Conservation (phyloP, 2,329 filamentous ascomycete species). For the Orbilia blumenaviensis region DNA sequence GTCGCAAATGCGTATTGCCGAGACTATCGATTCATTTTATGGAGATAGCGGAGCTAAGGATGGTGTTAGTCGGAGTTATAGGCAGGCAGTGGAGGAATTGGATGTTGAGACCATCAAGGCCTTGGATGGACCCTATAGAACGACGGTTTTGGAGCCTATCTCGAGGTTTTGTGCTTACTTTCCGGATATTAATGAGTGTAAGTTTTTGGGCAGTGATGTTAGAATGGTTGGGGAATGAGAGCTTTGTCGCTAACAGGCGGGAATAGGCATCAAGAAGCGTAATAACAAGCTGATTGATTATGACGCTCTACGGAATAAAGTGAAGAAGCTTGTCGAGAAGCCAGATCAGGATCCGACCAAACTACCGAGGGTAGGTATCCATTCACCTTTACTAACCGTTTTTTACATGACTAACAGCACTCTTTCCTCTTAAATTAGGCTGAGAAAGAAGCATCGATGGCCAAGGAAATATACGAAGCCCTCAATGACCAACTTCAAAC, state of each 20-base stretch:
- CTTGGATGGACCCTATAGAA: constrained; percentile 92
- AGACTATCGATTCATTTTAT: constrained; percentile 99
- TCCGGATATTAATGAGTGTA: constrained; percentile 97
- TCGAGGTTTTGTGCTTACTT: constrained; percentile 97
- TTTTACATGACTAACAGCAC: not conserved
- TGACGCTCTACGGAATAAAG: constrained; percentile 91
- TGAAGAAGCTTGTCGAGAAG: constrained; percentile 97
- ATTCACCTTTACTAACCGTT: not conserved
- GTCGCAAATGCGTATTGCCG: constrained; percentile 98
- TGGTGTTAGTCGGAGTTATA: constrained; percentile 95
- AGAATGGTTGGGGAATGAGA: not conserved
- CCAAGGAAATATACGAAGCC: constrained; percentile 91
- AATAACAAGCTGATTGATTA: constrained; percentile 99
- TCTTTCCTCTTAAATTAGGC: constrained; percentile 62
- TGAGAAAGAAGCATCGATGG: constrained; percentile 96
- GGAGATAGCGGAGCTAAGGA: constrained; percentile 94
- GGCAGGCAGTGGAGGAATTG: constrained; percentile 96
- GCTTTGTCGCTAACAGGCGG: not conserved
- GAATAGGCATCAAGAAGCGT: constrained; percentile 88
- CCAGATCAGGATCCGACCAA: constrained; percentile 98
- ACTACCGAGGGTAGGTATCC: constrained; percentile 72
- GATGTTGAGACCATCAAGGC: constrained; percentile 99
- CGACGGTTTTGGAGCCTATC: constrained; percentile 94
- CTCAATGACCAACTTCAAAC: constrained; percentile 94
- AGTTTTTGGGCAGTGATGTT: constrained; percentile 56